These are phyloP conservation scores for Arachis stenosperma DNA, from an alignment of 306 rosid species.

Conservation along the genomic window DNA sequence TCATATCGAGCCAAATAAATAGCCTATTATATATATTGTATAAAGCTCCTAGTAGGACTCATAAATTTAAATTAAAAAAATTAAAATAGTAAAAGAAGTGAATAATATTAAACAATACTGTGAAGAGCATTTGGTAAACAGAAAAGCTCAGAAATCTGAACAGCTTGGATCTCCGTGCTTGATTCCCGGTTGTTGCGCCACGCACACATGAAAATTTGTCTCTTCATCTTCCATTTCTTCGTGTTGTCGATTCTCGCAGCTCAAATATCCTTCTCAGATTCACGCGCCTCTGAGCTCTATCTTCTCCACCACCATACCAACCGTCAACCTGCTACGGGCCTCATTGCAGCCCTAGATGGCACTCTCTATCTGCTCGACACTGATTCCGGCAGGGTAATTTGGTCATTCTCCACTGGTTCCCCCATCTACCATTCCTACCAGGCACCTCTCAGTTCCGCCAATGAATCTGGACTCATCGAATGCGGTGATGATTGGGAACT, in stretches of 20 bases:
- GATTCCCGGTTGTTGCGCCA: background rate
- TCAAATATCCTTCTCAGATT: background rate
- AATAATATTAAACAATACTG: no score
- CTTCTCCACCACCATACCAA: background rate
- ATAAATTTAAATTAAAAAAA: no score
- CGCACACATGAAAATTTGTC: conserved; percentile 1
- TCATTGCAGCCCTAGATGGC: conserved; percentile 61
- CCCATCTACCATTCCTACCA: conserved; percentile 64
- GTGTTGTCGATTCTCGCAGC: conserved; percentile 15
- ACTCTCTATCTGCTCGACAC: conserved; percentile 56
- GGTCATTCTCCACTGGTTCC: conserved; percentile 67
- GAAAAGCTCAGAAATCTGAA: no score
- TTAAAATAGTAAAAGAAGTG: no score
- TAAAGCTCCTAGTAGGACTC: no score
- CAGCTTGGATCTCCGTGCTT: no score
- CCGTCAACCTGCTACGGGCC: conserved; percentile 46
- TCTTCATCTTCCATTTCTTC: background rate
- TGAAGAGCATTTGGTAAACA: no score
- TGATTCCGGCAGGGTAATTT: conserved; percentile 49
- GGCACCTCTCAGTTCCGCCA: conserved; percentile 29
- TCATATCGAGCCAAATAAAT: no score
- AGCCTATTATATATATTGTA: no score
- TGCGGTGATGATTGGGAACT: conserved; percentile 73
- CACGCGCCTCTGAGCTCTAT: conserved; percentile 20
- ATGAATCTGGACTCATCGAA: conserved; percentile 44